Conservation (phyloP, 2,329 filamentous ascomycete genomes). For the Arachnomyces sp. region DNA sequence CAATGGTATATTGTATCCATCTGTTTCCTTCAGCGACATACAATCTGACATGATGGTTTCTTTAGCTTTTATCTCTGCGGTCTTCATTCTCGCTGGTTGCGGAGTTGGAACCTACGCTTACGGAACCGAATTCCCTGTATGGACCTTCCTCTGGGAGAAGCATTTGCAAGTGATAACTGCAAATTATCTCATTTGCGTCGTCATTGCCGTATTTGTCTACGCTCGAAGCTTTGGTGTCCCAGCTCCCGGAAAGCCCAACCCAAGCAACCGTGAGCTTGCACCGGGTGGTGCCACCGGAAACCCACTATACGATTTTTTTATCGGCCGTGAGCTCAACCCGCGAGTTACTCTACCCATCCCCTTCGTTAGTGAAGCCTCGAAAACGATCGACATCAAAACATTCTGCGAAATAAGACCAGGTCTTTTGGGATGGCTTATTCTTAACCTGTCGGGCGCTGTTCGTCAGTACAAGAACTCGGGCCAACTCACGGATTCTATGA, state of each 20-base stretch:
- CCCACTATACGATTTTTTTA: constrained; percentile 89
- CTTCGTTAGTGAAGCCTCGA: constrained; percentile 54
- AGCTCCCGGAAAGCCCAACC: constrained; percentile 52
- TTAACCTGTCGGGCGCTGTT: constrained; percentile 76
- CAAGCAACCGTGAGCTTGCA: constrained; percentile 67
- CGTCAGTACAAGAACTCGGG: constrained; percentile 83
- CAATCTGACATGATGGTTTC: constrained; percentile 12
- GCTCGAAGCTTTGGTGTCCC: constrained; percentile 74
- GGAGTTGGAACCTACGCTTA: constrained; percentile 67
- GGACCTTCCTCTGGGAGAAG: constrained; percentile 90
- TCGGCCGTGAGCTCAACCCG: constrained; percentile 89
- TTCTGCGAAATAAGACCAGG: constrained; percentile 89
- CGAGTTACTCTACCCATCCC: constrained; percentile 62
- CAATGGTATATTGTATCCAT: constrained; percentile 48
- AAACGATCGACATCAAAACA: constrained; percentile 78
- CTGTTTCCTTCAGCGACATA: constrained; percentile 3
- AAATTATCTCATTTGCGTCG: constrained; percentile 69
- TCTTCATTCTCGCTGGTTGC: constrained; percentile 62
- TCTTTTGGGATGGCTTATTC: constrained; percentile 77
- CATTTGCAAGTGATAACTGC: constrained; percentile 78
- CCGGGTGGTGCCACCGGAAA: constrained; percentile 76
- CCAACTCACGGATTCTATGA: constrained; percentile 75
- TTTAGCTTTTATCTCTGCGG: constrained; percentile 65
- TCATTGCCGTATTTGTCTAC: constrained; percentile 71
- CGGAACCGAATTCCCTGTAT: constrained; percentile 75